phyloP scores from a whole-genome alignment of 2,329 filamentous ascomycete species.

The Dothideomycetes sp. region DNA sequence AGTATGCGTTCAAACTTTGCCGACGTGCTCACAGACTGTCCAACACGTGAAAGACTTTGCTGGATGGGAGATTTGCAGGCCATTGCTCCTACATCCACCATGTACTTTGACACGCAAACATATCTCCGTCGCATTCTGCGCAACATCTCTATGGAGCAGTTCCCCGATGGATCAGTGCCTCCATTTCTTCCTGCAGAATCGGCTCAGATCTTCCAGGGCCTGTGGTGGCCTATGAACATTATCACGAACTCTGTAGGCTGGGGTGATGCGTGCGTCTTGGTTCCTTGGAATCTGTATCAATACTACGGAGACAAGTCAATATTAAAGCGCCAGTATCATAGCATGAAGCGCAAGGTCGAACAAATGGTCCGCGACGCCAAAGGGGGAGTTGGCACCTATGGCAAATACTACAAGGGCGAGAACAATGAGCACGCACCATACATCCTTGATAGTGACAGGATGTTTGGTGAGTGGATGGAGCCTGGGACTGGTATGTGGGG shows the following conservation, averaged over 20 bases:
- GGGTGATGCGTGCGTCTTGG: conserved; percentile 10
- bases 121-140: conserved; percentile 1
- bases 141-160: conserved; percentile 2
- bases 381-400: neutral
- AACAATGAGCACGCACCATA: conserved; percentile 7
- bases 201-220: conserved; percentile 6
- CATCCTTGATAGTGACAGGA: conserved; percentile 8
- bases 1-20: conserved; percentile 8
- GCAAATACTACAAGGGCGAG: conserved; percentile 8
- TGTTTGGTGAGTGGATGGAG: conserved; percentile 8
- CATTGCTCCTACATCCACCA: conserved; percentile 4
- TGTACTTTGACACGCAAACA: conserved; percentile 9
- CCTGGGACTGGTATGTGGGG: conserved; percentile 10
- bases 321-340: conserved; percentile 3
- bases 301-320: conserved; percentile 7
- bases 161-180: conserved; percentile 5
- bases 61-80: conserved; percentile 11
- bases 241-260: conserved; percentile 4
- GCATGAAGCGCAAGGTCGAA: conserved; percentile 8
- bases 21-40: conserved; percentile 7
- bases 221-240: conserved; percentile 3
- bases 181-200: conserved; percentile 8
- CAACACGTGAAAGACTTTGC: conserved; percentile 3
- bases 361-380: conserved; percentile 5
- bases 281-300: conserved; percentile 6